Percentiles rank a stretch among this genome's conserved stretches.
These are phyloP conservation scores for Syncephalis fuscata DNA, from an alignment of 371 early-diverging fungal species.

Conservation along the genomic window DNA sequence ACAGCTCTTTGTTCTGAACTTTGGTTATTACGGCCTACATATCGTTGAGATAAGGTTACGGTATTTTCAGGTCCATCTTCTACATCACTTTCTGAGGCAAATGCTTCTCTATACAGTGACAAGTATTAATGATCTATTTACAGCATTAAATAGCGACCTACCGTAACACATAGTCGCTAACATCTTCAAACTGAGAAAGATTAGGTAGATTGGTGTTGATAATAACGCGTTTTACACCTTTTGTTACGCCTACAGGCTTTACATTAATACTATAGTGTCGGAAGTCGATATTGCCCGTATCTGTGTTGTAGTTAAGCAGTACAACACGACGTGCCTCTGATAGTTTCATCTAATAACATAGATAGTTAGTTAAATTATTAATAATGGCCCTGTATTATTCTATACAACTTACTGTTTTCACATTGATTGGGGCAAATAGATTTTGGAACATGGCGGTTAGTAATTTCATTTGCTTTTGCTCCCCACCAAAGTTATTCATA, in stretches of 20 bases:
- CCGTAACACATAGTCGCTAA: slow-evolving; percentile 77
- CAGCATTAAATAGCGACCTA: slow-evolving; percentile 4
- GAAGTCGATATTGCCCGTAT: slow-evolving; percentile 69
- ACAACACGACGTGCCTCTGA: slow-evolving; percentile 80
- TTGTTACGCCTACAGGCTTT: slow-evolving; percentile 74
- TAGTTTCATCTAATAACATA: slow-evolving; percentile 49
- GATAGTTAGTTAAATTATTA: no score
- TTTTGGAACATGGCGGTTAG: slow-evolving; percentile 90
- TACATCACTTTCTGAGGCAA: slow-evolving; percentile 80
- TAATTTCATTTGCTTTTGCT: slow-evolving; percentile 70
- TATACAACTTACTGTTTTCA: slow-evolving; percentile 45
- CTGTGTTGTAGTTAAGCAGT: slow-evolving; percentile 75
- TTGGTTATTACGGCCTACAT: slow-evolving; percentile 53
- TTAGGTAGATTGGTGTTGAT: slow-evolving; percentile 57
- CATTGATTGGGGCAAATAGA: slow-evolving; percentile 90
- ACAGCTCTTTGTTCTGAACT: slow-evolving; percentile 71
- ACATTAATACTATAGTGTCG: slow-evolving; percentile 83
- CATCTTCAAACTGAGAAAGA: slow-evolving; percentile 65
- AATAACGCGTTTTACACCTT: slow-evolving; percentile 71
- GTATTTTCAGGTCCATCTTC: slow-evolving; percentile 73
- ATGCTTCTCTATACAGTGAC: slow-evolving; percentile 57
- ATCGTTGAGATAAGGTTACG: slow-evolving; percentile 69
- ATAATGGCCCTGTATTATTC: no score
- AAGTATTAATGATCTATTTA: not conserved
- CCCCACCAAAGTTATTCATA: slow-evolving; percentile 76